phyloP scores from a whole-genome alignment of 495 filamentous ascomycete species.

The Penicillium subrubescens region DNA sequence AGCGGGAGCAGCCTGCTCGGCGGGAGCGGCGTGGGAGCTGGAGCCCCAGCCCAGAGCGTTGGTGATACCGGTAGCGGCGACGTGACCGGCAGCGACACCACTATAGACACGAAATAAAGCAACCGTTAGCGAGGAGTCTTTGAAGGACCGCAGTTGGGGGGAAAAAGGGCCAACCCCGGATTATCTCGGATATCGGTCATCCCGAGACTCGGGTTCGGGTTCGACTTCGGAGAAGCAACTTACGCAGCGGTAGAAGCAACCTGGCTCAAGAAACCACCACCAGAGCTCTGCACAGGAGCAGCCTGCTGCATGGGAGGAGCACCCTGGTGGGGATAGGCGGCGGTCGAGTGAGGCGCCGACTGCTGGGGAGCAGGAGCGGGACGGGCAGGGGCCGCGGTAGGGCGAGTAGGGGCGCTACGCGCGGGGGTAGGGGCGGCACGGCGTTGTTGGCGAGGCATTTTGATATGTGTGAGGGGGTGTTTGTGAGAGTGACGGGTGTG shows the following conservation, averaged over 20 bases:
- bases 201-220: neutral
- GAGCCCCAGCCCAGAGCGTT: constrained; percentile 59
- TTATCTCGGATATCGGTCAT: constrained; percentile 11
- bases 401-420: constrained; percentile 65
- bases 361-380: constrained; percentile 56
- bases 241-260: constrained; percentile 88
- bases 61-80: constrained; percentile 87
- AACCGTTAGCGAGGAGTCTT: constrained; percentile 10
- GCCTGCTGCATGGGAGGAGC: constrained; percentile 43
- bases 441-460: constrained; percentile 80
- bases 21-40: constrained; percentile 54
- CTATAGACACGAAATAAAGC: constrained; percentile 43
- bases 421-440: constrained; percentile 56
- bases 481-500: constrained; percentile 7
- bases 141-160: neutral
- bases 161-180: constrained; percentile 9
- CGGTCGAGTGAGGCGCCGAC: constrained; percentile 63
- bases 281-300: constrained; percentile 56
- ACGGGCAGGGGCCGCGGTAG: constrained; percentile 62
- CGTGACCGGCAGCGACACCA: constrained; percentile 94
- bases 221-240: constrained; percentile 26
- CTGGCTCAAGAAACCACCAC: constrained; percentile 78
- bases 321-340: constrained; percentile 58
- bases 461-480: constrained; percentile 24
- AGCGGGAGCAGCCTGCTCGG: constrained; percentile 47